Base-by-base conservation (phyloP, 805 yeast species). In the Cyberlindnera meyerae region DNA sequence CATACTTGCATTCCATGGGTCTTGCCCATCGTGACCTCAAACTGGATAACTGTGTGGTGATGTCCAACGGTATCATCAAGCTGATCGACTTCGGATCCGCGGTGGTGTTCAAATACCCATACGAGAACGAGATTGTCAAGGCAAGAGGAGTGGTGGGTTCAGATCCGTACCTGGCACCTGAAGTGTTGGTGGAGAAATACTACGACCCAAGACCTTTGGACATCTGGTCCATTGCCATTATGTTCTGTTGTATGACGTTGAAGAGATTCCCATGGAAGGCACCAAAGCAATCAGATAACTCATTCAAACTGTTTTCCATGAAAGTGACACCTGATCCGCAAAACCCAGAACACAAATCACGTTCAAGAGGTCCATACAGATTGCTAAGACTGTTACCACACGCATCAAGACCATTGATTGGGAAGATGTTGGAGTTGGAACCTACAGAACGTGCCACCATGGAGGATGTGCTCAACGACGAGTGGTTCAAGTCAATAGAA, bases 161-260 rank as follows among this genome's bases (percentile, higher is more conserved):
- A 2, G 98, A 90, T 60, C 97, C 98, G 3, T 90, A 90, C 55
- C 64, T 90, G 43, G 93, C 97, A 0, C 97, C 97, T 0, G 98
- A 90, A 58, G 89, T 90, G 29, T 70, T 90, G 38, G 55, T 63
- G 15, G 62, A 63, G 36, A 43, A 60, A 6, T 49, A 57, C 30
- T 90, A 90, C 58, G 96, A 90, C 58, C 93, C 97, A 14, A 74
- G 93, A 34, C 79, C 82, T 6, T 86, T 80, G 3, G 98, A 90
- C 57, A 75, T 89, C 16, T 90, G 98, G 98, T 85, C 96, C 1
- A 66, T 86, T 36, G 97, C 95, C 0, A 85, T 90, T 20, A 86
- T 93, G 36, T 90, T 73, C 56, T 87, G 95, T 58, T 89, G 97
- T 62, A 84, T 88, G 89, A 69, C 82, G 3, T 64, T 89, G 47